Conservation (phyloP, 768 basidiomycete genomes). For the Hemileccinum impolitum region DNA sequence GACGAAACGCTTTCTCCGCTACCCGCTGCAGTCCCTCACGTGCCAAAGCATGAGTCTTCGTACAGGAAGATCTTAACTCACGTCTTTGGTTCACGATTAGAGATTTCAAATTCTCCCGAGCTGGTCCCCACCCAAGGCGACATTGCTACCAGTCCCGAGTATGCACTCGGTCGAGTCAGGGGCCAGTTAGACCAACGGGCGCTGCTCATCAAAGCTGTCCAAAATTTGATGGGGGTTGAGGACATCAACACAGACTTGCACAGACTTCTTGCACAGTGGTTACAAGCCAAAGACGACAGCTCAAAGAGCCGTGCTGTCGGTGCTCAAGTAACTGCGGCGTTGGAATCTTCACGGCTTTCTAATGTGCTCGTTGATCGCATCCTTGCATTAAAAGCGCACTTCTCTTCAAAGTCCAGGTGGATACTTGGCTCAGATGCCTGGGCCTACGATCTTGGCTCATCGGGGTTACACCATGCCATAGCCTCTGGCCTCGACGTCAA, state of each 20-base stretch:
- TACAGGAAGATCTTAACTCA: constrained; percentile 88
- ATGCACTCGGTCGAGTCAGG: constrained; percentile 87
- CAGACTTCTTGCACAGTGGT: constrained; percentile 74
- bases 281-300: constrained; percentile 69
- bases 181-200: constrained; percentile 76
- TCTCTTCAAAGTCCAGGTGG: constrained; percentile 79
- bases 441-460: constrained; percentile 95
- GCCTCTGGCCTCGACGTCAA: constrained; percentile 91
- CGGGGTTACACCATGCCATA: constrained; percentile 92
- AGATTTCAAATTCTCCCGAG: constrained; percentile 81
- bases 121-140: constrained; percentile 67
- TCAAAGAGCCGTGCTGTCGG: constrained; percentile 58
- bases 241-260: constrained; percentile 57
- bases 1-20: constrained; percentile 26
- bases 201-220: constrained; percentile 61
- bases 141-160: constrained; percentile 88
- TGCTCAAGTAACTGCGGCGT: constrained; percentile 48
- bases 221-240: constrained; percentile 56
- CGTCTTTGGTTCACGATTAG: constrained; percentile 74
- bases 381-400: constrained; percentile 56
- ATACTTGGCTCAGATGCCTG: constrained; percentile 98
- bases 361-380: constrained; percentile 52
- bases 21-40: constrained; percentile 43
- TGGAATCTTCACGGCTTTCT: constrained; percentile 40
- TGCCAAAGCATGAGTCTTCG: constrained; percentile 89